Evolutionary conservation across 140 eudicot genomes (phyloP).

Genomic region (Ambrosia hybrid): DNA sequence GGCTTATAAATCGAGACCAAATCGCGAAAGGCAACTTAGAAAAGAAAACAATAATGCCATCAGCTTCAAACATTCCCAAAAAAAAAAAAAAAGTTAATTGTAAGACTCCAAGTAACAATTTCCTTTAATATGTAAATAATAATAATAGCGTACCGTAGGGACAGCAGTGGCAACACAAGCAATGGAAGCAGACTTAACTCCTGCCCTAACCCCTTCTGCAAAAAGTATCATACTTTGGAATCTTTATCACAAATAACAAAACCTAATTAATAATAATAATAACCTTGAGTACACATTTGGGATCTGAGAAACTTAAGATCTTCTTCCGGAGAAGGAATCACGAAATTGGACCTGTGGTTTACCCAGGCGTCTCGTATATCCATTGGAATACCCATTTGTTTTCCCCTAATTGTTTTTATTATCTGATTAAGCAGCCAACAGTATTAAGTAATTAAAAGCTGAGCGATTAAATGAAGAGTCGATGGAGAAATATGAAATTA

Average conservation of each 20-base stretch:
- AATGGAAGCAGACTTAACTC: constrained; percentile 79
- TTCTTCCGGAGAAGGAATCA: constrained; percentile 67
- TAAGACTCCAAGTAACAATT: too few species aligned
- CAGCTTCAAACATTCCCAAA: neutral
- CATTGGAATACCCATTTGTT: constrained; percentile 52
- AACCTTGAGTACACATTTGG: constrained; percentile 63
- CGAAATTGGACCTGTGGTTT: constrained; percentile 19
- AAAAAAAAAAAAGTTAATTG: too few species aligned
- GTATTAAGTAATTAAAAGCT: neutral
- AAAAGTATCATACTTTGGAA: neutral
- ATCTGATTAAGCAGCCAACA: constrained; percentile 1
- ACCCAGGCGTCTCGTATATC: constrained; percentile 52
- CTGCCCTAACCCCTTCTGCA: constrained; percentile 89
- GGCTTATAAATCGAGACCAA: neutral
- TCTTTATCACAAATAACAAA: neutral
- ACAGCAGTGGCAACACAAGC: constrained; percentile 72
- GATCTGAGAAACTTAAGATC: constrained; percentile 52
- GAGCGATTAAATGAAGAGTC: neutral
- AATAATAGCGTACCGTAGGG: constrained; percentile 44
- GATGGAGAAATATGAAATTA: neutral
- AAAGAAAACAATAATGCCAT: neutral
- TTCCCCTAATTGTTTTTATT: neutral
- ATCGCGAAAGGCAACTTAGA: too few species aligned
- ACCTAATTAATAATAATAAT: neutral
- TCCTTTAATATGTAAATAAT: too few species aligned